phyloP scores from a whole-genome alignment of 202 grass and related monocot genomes.

The Cymbopogon flexuosus region DNA sequence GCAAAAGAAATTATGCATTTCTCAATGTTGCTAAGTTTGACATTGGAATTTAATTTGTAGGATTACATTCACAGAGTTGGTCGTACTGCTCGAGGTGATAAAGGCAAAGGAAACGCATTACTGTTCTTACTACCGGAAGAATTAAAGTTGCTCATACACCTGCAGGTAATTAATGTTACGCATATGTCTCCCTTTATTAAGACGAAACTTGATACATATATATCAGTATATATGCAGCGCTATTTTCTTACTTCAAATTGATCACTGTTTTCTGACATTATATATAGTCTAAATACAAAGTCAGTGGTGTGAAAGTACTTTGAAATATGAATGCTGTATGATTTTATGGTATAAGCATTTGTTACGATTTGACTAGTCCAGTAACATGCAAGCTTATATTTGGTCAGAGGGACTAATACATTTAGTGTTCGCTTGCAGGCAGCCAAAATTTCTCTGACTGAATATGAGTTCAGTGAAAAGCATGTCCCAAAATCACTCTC shows the following conservation, averaged over 20 bases:
- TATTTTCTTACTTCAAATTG: not conserved
- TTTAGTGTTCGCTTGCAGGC: slow-evolving; percentile 35
- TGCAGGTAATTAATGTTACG: slow-evolving; percentile 40
- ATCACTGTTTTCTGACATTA: not conserved
- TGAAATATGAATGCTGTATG: not conserved
- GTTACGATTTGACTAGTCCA: not conserved
- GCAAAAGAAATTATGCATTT: not conserved
- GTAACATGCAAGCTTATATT: not conserved
- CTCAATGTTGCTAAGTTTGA: not conserved
- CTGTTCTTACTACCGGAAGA: slow-evolving; percentile 59
- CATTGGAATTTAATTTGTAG: slow-evolving; percentile 30
- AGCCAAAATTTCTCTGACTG: slow-evolving; percentile 52
- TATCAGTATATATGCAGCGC: not conserved
- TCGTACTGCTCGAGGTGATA: slow-evolving; percentile 54
- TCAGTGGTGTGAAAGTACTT: not conserved
- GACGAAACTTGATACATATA: not conserved
- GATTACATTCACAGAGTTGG: slow-evolving; percentile 71
- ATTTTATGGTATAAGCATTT: not conserved
- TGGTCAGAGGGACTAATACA: not conserved
- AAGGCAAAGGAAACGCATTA: slow-evolving; percentile 53
- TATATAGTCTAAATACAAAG: not conserved
- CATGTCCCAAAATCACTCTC: slow-evolving; percentile 39
- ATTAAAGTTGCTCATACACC: slow-evolving; percentile 44
- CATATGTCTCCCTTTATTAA: not conserved
- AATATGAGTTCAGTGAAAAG: slow-evolving; percentile 47